A percentile compares a stretch with the other conserved stretches of the same genome.
phyloP scores from a whole-genome alignment of 129 eudicot genomes.

The Silybum marianum region DNA sequence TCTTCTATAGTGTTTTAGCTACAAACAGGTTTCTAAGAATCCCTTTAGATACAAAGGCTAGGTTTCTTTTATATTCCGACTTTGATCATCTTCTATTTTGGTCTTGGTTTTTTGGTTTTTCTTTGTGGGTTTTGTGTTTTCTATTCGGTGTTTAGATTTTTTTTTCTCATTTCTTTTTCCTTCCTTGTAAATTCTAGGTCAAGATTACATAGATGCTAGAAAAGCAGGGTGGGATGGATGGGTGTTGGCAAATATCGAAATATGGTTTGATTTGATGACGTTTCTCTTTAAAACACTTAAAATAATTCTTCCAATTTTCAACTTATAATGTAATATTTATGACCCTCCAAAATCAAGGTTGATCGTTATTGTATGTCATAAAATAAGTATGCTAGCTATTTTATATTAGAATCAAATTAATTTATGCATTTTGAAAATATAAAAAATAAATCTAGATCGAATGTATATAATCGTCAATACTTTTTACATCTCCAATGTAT shows the following conservation, averaged over 20 bases:
- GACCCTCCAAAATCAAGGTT: too few relatives aligned
- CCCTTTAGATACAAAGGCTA: slow-evolving; percentile 10
- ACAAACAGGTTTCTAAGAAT: slow-evolving; percentile 17
- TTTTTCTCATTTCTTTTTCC: too few relatives aligned
- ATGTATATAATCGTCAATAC: too few relatives aligned
- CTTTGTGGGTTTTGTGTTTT: not conserved
- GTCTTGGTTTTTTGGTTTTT: not conserved
- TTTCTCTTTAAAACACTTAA: not conserved
- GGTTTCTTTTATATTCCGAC: not conserved
- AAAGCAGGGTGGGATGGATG: not conserved
- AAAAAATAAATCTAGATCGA: too few relatives aligned
- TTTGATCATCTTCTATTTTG: not conserved
- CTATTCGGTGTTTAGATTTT: not conserved
- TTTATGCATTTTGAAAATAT: too few relatives aligned
- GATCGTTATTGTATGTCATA: too few relatives aligned
- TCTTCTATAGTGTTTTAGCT: slow-evolving; percentile 31
- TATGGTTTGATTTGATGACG: not conserved
- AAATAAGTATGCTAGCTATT: too few relatives aligned
- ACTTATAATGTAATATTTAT: too few relatives aligned
- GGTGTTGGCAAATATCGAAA: not conserved
- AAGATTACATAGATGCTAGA: slow-evolving; percentile 21
- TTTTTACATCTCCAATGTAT: too few relatives aligned
- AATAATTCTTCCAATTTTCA: too few relatives aligned
- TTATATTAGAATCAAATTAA: too few relatives aligned
- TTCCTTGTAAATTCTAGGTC: slow-evolving; percentile 25